Evolutionary conservation across 2,329 filamentous ascomycete genomes (phyloP).

Genomic region (Conoideocrella luteorostrata): DNA sequence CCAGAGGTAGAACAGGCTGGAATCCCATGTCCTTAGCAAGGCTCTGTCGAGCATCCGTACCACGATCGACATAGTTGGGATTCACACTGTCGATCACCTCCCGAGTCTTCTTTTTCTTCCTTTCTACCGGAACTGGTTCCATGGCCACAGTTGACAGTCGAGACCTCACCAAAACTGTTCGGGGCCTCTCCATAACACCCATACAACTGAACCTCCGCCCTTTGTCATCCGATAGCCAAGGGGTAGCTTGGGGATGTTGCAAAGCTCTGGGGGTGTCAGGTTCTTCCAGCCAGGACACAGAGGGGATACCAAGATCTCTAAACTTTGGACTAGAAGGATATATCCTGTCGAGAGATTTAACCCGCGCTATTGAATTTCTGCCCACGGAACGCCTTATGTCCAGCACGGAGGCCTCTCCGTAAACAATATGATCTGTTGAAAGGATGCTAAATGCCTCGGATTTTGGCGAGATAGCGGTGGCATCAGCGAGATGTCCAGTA

Average conservation of each 20-base stretch:
- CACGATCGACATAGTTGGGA: conserved; percentile 31
- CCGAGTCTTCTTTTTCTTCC: conserved; percentile 23
- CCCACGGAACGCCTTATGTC: conserved; percentile 25
- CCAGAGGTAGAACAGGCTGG: conserved; percentile 42
- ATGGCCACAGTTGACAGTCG: conserved; percentile 22
- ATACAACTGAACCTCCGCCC: conserved; percentile 16
- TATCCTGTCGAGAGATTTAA: conserved; percentile 32
- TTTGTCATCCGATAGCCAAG: conserved; percentile 17
- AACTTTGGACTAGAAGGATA: conserved; percentile 23
- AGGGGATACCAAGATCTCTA: conserved; percentile 23
- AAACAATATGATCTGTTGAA: conserved; percentile 30
- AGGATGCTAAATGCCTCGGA: conserved; percentile 28
- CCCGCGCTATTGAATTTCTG: conserved; percentile 20
- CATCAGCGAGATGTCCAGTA: conserved; percentile 13
- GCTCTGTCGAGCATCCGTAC: conserved; percentile 29
- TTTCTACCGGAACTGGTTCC: conserved; percentile 21
- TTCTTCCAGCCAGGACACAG: conserved; percentile 14
- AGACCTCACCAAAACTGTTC: conserved; percentile 22
- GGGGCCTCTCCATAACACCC: conserved; percentile 20
- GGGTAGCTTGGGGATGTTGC: conserved; percentile 21
- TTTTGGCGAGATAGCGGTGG: conserved; percentile 22
- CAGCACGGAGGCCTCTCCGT: conserved; percentile 33
- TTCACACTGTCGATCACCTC: conserved; percentile 11
- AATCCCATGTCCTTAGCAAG: conserved; percentile 19
- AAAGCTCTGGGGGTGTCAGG: conserved; percentile 11